phyloP scores from a whole-genome alignment of 2,329 filamentous ascomycete species.

The Grosmannia huntii region DNA sequence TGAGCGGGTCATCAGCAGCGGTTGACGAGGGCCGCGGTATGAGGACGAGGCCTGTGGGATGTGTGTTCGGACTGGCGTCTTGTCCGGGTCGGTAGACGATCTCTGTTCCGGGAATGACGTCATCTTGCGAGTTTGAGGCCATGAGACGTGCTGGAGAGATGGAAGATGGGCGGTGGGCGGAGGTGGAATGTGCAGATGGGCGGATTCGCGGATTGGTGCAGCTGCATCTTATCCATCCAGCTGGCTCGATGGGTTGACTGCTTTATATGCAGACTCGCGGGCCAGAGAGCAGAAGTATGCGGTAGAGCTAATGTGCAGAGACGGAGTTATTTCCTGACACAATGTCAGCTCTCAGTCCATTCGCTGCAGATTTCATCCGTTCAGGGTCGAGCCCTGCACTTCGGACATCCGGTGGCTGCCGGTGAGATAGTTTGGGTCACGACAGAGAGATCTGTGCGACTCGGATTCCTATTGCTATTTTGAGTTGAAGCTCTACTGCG shows the following conservation, averaged over 20 bases:
- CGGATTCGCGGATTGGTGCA: no score
- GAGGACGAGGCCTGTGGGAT: not conserved
- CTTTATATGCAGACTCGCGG: not conserved
- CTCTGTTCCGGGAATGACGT: not conserved
- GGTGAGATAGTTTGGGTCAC: not conserved
- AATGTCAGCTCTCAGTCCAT: not conserved
- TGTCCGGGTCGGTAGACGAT: not conserved
- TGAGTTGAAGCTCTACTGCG: no score
- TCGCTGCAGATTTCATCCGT: not conserved
- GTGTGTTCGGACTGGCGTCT: not conserved
- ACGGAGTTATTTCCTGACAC: no score
- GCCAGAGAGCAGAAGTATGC: no score
- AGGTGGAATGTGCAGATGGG: not conserved
- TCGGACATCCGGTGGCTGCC: not conserved
- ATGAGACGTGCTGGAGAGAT: not conserved
- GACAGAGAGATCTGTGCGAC: not conserved
- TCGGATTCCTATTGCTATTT: no score
- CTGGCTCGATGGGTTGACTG: not conserved
- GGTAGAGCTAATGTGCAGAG: no score
- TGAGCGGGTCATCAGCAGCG: conserved; percentile 7
- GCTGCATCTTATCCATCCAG: not conserved
- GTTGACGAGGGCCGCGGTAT: not conserved
- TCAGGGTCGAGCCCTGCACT: not conserved
- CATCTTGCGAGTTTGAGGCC: not conserved
- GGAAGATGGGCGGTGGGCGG: not conserved